Evolutionary conservation across 257 asterid genomes (phyloP), one percentile per base, ranked within the genome.

Genomic region (Scutellaria barbata): DNA sequence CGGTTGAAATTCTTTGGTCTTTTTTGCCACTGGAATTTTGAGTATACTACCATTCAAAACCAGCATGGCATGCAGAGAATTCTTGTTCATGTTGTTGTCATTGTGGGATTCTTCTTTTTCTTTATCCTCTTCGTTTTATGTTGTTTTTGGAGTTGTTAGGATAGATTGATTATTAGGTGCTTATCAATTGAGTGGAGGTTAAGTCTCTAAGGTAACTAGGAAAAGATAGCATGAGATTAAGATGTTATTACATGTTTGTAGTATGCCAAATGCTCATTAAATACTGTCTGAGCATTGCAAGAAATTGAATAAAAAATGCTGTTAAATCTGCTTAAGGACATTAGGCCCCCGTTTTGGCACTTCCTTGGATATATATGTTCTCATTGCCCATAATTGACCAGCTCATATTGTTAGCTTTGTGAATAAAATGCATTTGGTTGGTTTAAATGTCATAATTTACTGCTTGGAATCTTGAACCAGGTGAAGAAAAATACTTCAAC

Each of bases 401-500:
- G 60, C 13, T 51, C 16, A 33, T 30, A 30, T n/a, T 42, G 57
- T 39, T 61, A 12, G 51, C 35, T 8, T 45, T 35, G 16, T 69
- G 71, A 71, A 17, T 65, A 45, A 33, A 47, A 53, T 62, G 41
- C 56, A 9, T 74, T 77, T 68, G 37, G 41, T 46, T 58, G 35
- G 54, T 68, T 50, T 56, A 12, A 64, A 41, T 53, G 35, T 45
- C 47, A 30, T 30, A 18, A 40, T 12, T 42, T 71, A 46, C 12
- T 61, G 60, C 53, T 72, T 75, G 76, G 42, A 76, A 71, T 78
- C 63, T 66, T 80, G 68, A 75, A 68, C 53, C 85, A 86, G 93
- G 78, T 58, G 74, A 89, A 85, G 89, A 78, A 80, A 53, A 81
- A 52, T 41, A 62, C 51, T 69, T 58, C 70, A 52, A 82, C 74